Evolutionary conservation across 75 land plant species (phyloP).

Genomic region (Chamaecyparis obtusa): DNA sequence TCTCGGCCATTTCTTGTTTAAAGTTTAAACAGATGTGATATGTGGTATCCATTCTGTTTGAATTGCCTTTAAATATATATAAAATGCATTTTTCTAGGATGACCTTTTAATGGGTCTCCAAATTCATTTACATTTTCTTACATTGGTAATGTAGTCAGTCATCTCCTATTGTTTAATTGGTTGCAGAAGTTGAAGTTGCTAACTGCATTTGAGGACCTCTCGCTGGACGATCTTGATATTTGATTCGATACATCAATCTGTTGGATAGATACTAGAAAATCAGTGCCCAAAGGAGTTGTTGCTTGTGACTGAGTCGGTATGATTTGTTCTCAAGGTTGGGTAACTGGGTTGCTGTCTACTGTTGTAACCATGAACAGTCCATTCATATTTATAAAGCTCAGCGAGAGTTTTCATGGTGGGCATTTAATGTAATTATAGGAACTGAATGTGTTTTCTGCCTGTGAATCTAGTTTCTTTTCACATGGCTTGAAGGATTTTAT

Average conservation of each 20-base stretch:
- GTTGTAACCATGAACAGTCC: not conserved
- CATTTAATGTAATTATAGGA: not conserved
- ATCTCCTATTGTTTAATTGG: not conserved
- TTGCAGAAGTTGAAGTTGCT: slow-evolving; percentile 9
- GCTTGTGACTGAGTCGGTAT: not conserved
- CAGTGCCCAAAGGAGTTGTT: not conserved
- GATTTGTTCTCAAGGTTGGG: not conserved
- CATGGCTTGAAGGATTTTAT: not conserved
- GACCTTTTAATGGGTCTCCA: not conserved
- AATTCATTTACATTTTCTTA: not conserved
- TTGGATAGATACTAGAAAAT: not conserved
- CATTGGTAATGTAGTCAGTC: not conserved
- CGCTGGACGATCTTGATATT: slow-evolving; percentile 6
- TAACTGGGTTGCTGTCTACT: not conserved
- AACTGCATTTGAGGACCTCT: slow-evolving; percentile 3
- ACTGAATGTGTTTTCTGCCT: not conserved
- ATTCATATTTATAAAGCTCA: not conserved
- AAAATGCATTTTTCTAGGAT: not conserved
- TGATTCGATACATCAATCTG: not conserved
- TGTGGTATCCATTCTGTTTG: no score
- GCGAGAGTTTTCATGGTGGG: not conserved
- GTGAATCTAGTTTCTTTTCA: not conserved
- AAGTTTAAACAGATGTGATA: not conserved
- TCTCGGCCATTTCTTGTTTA: not conserved
- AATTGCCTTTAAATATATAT: not conserved